phyloP scores from a whole-genome alignment of 1,284 basidiomycete genomes.

The Ceratobasidium sp. region DNA sequence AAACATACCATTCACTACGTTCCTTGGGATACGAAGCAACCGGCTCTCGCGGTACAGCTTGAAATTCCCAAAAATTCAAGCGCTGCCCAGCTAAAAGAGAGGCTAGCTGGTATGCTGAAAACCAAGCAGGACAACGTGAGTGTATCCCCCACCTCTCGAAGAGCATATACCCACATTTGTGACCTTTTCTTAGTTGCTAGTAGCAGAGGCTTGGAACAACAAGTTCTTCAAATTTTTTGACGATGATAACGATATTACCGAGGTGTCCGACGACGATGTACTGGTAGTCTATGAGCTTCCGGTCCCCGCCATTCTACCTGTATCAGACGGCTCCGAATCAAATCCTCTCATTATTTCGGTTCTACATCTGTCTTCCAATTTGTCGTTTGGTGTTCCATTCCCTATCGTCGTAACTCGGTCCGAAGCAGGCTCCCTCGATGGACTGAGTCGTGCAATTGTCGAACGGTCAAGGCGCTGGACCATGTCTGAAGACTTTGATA shows the following conservation, averaged over 20 bases:
- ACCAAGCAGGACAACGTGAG: constrained; percentile 74
- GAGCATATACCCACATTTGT: constrained; percentile 17
- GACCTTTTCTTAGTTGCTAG: constrained; percentile 70
- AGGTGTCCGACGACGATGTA: constrained; percentile 73
- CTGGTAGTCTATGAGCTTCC: constrained; percentile 85
- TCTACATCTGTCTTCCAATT: constrained; percentile 56
- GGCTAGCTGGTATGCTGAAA: constrained; percentile 82
- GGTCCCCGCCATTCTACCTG: constrained; percentile 57
- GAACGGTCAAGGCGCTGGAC: constrained; percentile 78
- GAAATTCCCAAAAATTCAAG: constrained; percentile 82
- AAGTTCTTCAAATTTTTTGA: constrained; percentile 85
- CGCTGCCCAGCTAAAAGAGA: constrained; percentile 80
- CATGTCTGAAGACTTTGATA: neutral
- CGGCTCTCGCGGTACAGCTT: constrained; percentile 71
- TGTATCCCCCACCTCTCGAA: constrained; percentile 43
- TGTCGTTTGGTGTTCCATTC: constrained; percentile 79
- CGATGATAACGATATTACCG: constrained; percentile 74
- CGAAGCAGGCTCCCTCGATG: constrained; percentile 68
- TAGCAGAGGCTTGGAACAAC: constrained; percentile 77
- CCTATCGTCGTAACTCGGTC: constrained; percentile 75
- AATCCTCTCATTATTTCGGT: constrained; percentile 80
- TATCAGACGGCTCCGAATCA: constrained; percentile 48
- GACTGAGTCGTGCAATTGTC: constrained; percentile 77
- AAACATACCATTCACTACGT: constrained; percentile 80
- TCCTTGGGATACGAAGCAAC: constrained; percentile 77